Base-by-base conservation (phyloP, 2,329 filamentous ascomycete species). In the Emergomyces pasteurianus region DNA sequence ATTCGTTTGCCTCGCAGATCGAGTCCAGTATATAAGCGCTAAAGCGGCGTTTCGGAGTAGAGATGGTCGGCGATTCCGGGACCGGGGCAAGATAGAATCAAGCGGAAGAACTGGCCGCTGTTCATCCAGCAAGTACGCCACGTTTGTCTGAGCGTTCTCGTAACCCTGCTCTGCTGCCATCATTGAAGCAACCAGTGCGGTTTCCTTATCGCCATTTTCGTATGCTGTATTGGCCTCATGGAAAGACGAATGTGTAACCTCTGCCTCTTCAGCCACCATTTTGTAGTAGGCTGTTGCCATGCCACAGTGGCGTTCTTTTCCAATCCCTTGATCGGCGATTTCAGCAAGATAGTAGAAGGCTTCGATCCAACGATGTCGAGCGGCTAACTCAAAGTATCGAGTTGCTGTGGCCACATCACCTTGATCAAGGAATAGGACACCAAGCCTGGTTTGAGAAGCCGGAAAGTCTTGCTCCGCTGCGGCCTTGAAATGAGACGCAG, bases 121-220 rank as follows among this genome's bases (percentile, higher is more conserved):
- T 55, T 89, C 84, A 69, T 96, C 92, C 4, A 96, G 81, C 62
- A 96, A 80, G 70, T 86, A 94, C 6, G 90, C 92, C 1, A 95
- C 89, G 63, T 96, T 96, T 58, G 90, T 89, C 74, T 96, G 92
- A 0, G 88, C 90, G 65, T 83, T 84, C 71, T 96, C 92, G 66
- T 94, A 95, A 16, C 92, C 92, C 74, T 96, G 91, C 71, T 96
- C 92, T 1, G 92, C 92, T 0, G 90, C 90, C 81, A 94, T 87
- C 71, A 96, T 83, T 65, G 91, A 92, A 59, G 86, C 82, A 21
- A 96, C 81, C 56, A 96, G 81, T 1, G 92, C 92, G 31, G 87
- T 81, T 67, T 95, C 90, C 36, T 85, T 80, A 69, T 96, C 88
- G 4, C 90, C 90, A 21, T 83, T 80, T 60, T 90, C 86, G 68